phyloP scores from a whole-genome alignment of 805 yeast genomes.

The Metschnikowia cerradonensis region DNA sequence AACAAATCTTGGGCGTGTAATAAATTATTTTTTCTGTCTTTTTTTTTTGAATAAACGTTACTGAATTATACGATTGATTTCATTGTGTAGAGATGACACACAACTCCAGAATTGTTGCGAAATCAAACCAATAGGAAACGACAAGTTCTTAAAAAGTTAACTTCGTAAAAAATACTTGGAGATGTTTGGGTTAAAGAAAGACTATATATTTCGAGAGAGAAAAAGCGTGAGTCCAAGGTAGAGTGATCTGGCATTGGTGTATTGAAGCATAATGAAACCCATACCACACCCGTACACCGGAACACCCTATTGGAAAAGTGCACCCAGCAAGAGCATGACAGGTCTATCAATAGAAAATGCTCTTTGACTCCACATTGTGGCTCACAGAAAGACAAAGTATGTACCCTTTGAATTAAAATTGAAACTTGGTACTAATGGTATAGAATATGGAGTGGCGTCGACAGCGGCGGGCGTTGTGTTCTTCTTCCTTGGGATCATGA shows the following conservation, averaged over 20 bases:
- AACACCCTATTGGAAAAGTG: not conserved
- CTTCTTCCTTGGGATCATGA: conserved; percentile 74
- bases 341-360: conserved; percentile 8
- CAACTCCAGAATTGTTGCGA: not conserved
- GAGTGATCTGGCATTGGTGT: not conserved
- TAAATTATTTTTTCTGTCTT: too few species aligned
- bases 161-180: too few species aligned
- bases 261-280: not conserved
- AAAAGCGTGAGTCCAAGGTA: not conserved
- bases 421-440: conserved; percentile 17
- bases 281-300: conserved; percentile 10
- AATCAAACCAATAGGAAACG: not conserved
- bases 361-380: conserved; percentile 45
- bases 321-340: not conserved
- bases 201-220: not conserved
- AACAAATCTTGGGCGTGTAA: too few species aligned
- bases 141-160: too few species aligned
- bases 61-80: too few species aligned
- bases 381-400: conserved; percentile 70
- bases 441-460: conserved; percentile 89
- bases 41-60: too few species aligned
- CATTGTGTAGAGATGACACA: too few species aligned
- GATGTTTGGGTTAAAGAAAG: not conserved
- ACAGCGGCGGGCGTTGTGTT: conserved; percentile 80
- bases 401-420: conserved; percentile 22